Evolutionary conservation across 2,329 filamentous ascomycete species (phyloP).

Genomic region (Hymenoscyphus albidus): DNA sequence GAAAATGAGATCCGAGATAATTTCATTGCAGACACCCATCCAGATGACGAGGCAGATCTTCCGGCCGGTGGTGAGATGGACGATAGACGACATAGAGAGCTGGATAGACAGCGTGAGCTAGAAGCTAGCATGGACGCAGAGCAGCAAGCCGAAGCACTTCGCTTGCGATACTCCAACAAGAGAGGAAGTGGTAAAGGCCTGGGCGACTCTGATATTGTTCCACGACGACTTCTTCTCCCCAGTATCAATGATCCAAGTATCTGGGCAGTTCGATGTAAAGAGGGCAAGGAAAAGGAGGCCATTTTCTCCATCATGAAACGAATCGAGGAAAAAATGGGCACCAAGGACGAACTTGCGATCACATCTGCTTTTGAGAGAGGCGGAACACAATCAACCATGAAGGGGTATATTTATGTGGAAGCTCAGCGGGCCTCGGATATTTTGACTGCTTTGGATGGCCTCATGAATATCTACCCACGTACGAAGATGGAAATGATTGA

Average conservation of each 20-base stretch:
- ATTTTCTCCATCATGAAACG: slow-evolving; percentile 85
- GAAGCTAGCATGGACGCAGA: slow-evolving; percentile 88
- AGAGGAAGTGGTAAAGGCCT: slow-evolving; percentile 64
- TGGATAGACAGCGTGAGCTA: slow-evolving; percentile 86
- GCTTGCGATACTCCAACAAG: slow-evolving; percentile 82
- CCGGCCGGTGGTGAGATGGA: slow-evolving; percentile 75
- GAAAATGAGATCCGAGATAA: slow-evolving; percentile 75
- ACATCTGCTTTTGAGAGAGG: slow-evolving; percentile 90
- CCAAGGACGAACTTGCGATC: slow-evolving; percentile 77
- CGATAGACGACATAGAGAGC: slow-evolving; percentile 87
- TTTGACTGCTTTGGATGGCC: slow-evolving; percentile 72
- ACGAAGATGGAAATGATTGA: slow-evolving; percentile 84
- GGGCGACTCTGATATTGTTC: slow-evolving; percentile 71
- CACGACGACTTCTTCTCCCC: slow-evolving; percentile 81
- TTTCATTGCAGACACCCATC: slow-evolving; percentile 85
- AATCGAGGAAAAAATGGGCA: slow-evolving; percentile 73
- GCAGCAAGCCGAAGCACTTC: slow-evolving; percentile 81
- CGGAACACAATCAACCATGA: slow-evolving; percentile 73
- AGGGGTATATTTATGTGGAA: slow-evolving; percentile 93
- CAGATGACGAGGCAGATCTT: slow-evolving; percentile 78
- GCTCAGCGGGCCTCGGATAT: slow-evolving; percentile 85
- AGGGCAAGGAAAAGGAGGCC: slow-evolving; percentile 92
- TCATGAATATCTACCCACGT: slow-evolving; percentile 86
- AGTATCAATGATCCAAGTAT: slow-evolving; percentile 95
- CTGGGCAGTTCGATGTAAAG: slow-evolving; percentile 89